Evolutionary conservation across 2,329 filamentous ascomycete genomes (phyloP).

Genomic region (Dryadomyces quercus-mongolicae): DNA sequence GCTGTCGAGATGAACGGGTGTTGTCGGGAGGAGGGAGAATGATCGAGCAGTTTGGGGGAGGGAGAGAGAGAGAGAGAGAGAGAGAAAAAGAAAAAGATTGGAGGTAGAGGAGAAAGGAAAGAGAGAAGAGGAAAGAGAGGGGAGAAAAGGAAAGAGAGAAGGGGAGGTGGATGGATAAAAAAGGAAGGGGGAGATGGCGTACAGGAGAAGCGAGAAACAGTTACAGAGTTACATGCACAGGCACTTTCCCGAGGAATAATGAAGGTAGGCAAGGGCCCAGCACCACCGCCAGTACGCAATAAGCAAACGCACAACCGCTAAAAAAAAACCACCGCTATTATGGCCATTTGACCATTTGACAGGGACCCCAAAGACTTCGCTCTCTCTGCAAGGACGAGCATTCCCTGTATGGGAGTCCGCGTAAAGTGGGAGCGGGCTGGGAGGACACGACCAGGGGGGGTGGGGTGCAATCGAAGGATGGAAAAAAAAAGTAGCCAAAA

Average conservation of each 20-base stretch:
- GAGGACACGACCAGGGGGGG: conserved; percentile 1
- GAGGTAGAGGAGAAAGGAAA: conserved; percentile 14
- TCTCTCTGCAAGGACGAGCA: not conserved
- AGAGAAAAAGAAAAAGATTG: not conserved
- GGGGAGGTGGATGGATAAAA: conserved; percentile 20
- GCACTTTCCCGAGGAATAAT: not conserved
- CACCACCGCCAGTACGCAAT: conserved; percentile 12
- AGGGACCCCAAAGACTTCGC: no score
- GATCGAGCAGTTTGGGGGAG: conserved; percentile 5
- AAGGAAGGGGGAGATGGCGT: conserved; percentile 25
- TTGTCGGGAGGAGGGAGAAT: not conserved
- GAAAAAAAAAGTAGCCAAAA: not conserved
- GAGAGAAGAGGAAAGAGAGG: conserved; percentile 16
- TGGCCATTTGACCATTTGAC: no score
- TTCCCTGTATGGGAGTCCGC: conserved; percentile 2
- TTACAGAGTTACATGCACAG: conserved; percentile 12
- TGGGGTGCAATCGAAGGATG: conserved; percentile 1
- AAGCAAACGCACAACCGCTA: conserved; percentile 15
- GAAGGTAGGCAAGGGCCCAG: not conserved
- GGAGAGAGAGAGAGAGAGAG: no score
- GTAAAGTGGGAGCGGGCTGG: conserved; percentile 12
- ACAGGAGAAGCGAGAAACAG: conserved; percentile 20
- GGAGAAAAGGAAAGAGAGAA: conserved; percentile 19
- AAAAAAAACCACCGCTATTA: not conserved
- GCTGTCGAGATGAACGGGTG: not conserved